These are phyloP conservation scores for Jamesozyma lodderae DNA, from an alignment of 805 yeast species.

Conservation along the genomic window DNA sequence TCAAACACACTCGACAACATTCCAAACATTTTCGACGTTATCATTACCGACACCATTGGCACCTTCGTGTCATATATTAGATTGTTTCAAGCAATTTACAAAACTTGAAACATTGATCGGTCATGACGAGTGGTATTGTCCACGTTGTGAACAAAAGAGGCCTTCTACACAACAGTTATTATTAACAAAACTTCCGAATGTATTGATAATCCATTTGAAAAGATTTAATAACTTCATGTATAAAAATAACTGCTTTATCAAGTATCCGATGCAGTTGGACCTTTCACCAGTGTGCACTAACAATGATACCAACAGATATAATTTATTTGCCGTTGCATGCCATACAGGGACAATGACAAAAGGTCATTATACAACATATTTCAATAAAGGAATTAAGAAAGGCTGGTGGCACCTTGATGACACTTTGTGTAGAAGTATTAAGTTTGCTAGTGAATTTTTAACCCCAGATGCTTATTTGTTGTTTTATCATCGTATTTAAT, in stretches of 20 bases:
- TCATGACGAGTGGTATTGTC: slow-evolving; percentile 80
- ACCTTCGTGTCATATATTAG: slow-evolving; percentile 33
- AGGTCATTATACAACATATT: slow-evolving; percentile 85
- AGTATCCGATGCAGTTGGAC: slow-evolving; percentile 60
- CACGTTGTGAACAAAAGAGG: slow-evolving; percentile 56
- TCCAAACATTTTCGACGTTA: slow-evolving; percentile 69
- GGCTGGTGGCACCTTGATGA: slow-evolving; percentile 84
- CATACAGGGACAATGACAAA: slow-evolving; percentile 75
- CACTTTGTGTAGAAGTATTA: slow-evolving; percentile 47
- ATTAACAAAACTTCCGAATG: slow-evolving; percentile 70
- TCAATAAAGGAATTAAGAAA: slow-evolving; percentile 37
- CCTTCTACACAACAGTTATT: slow-evolving; percentile 59
- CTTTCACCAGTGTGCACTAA: slow-evolving; percentile 56
- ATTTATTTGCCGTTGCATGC: slow-evolving; percentile 69
- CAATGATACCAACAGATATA: slow-evolving; percentile 38
- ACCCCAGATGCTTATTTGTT: slow-evolving; percentile 76
- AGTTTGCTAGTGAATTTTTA: slow-evolving; percentile 44
- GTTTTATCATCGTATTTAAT: slow-evolving; percentile 41
- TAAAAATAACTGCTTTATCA: slow-evolving; percentile 59
- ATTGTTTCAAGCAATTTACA: slow-evolving; percentile 71
- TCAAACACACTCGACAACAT: slow-evolving; percentile 71
- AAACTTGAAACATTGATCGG: slow-evolving; percentile 65
- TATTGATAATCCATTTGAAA: slow-evolving; percentile 76
- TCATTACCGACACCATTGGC: slow-evolving; percentile 47
- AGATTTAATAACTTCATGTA: slow-evolving; percentile 40